Base-by-base conservation (phyloP, 257 asterid species). In the Fraxinus americana region DNA sequence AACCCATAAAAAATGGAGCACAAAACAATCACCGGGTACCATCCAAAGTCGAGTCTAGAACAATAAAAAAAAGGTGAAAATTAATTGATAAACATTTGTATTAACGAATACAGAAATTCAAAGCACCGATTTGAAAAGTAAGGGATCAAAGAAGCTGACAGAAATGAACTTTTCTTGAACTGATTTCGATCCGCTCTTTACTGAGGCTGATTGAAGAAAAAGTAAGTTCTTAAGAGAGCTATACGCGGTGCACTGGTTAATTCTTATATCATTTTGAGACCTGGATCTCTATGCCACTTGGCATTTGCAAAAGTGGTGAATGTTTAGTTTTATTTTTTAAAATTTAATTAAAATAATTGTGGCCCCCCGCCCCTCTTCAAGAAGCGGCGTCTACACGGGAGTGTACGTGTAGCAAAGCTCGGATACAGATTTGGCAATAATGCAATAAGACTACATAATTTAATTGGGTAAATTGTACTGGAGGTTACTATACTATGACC, bases 171-270 rank as follows among this genome's bases (percentile, higher is more conserved):
- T n/a, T 71, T 50, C 48, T 25, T 65, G 67, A 41, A 48, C 23
- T 59, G 70, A 43, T 2, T 61, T 36, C 14, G 87, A 83, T 83
- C 87, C 82, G 80, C 77, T 73, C 69, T 80, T 77, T 70, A 52
- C 23, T 70, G 67, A 29, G 48, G 73, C 2, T 71, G 87, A 77
- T 78, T 81, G 85, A 70, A 34, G 8, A 80, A 83, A 77, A 69
- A 76, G 86, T 65, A 38, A 7, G 17, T 65, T 16, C 13, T 12
- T 5, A 23, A 50, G n/a, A 12, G 11, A 32, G 23, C 23, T 27
- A 4, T 7, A 36, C 73, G 38, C 77, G 25, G 67, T 32, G 11
- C 2, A 41, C 71, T 36, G 78, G 16, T 23, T 36, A 36, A 36
- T 36, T 7, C 6, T 7, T 1, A 2, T 57, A 61, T 7, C 2